A percentile compares a stretch with the other conserved stretches of the same genome.
Conservation (phyloP, 805 yeast species). For the Candida sakaeoensis region DNA sequence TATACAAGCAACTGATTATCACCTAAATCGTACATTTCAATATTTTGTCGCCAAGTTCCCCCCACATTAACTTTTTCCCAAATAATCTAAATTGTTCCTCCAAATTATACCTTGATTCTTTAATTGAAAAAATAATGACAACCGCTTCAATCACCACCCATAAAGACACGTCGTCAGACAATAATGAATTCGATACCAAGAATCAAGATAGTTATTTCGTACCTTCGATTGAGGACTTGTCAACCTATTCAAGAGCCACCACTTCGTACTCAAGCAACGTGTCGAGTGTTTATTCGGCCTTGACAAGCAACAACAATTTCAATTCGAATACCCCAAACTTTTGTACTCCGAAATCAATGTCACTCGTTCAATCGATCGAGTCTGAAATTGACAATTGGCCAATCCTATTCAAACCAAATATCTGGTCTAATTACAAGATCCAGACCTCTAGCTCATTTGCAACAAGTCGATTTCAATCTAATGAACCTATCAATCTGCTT, state of each 20-base stretch:
- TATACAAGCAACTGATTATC: no score
- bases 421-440: constrained; percentile 16
- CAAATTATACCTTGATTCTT: no score
- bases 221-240: constrained; percentile 6
- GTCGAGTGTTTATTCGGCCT: not conserved
- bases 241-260: constrained; percentile 3
- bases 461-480: not conserved
- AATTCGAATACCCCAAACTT: constrained; percentile 6
- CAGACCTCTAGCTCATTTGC: not conserved
- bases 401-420: constrained; percentile 12
- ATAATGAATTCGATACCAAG: not conserved
- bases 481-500: no score
- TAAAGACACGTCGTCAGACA: not conserved
- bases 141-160: not conserved
- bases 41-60: not conserved
- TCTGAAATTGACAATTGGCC: constrained; percentile 13
- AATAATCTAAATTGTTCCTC: no score
- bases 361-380: constrained; percentile 15
- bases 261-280: constrained; percentile 4
- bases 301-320: constrained; percentile 16
- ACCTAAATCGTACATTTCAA: no score
- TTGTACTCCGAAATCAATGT: constrained; percentile 19
- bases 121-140: not conserved
- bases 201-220: not conserved
- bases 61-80: not conserved